Evolutionary conservation across 1,139 yeast species (phyloP).

Genomic region (Protomyces arabidopsidicola): DNA sequence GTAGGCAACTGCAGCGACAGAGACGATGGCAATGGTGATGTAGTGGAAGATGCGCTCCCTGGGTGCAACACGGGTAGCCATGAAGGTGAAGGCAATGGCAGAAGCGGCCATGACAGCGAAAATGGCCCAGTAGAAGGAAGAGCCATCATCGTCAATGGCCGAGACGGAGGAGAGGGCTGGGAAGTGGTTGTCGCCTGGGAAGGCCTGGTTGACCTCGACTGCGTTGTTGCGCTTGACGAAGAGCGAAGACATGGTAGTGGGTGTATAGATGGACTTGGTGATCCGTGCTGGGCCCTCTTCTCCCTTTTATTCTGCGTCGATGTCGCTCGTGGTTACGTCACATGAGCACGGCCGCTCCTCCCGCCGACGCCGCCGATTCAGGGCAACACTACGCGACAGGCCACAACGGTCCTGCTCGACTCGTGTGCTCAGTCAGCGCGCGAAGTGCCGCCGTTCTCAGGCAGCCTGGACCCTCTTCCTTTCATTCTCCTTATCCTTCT

Average conservation of each 20-base stretch:
- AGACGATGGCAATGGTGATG: constrained; percentile 48
- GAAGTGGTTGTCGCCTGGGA: constrained; percentile 3
- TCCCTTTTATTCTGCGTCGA: no score
- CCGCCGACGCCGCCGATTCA: no score
- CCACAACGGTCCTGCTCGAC: no score
- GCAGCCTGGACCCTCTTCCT: no score
- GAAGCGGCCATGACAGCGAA: constrained; percentile 50
- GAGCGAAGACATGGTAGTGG: constrained; percentile 10
- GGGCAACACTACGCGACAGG: no score
- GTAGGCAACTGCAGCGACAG: constrained; percentile 51
- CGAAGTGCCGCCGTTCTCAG: no score
- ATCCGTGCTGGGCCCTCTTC: no score
- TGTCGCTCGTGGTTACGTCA: no score
- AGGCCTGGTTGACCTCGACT: constrained; percentile 6
- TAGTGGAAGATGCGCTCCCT: constrained; percentile 46
- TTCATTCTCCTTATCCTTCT: no score
- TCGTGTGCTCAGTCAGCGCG: no score
- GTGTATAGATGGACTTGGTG: background rate
- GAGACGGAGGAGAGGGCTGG: constrained; percentile 44
- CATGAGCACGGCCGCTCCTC: no score
- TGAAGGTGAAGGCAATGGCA: constrained; percentile 45
- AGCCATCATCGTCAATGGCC: constrained; percentile 52
- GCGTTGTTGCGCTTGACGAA: constrained; percentile 25
- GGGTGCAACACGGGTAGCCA: constrained; percentile 43
- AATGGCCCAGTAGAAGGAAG: constrained; percentile 69